Evolutionary conservation across 1,284 basidiomycete species (phyloP), one percentile per base, ranked within the genome.

Genomic region (Fomes fomentarius): DNA sequence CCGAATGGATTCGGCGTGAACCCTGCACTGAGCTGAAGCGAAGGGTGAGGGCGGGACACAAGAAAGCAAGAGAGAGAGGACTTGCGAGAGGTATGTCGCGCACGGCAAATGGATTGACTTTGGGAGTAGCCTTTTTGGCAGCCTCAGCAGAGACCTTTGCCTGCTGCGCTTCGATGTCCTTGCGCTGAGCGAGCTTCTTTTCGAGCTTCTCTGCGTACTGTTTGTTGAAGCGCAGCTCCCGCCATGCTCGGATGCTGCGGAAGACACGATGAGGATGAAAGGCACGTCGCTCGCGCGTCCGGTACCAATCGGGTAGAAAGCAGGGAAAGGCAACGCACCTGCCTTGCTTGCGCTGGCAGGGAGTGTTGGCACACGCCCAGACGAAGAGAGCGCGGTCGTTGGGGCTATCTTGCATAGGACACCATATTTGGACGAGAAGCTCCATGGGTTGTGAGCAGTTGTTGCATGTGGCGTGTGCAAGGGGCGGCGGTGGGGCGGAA

Each of bases 341-440:
- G 63, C 89, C 89, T 26, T 78, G 73, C 69, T 87, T 85, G 54
- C 79, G 76, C 66, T 94, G 91, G 71, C 91, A 94, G 19, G 73
- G 67, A 6, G 79, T 71, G 24, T 78, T 76, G 3, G 87, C 75
- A 63, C 91, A 94, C 12, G 82, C 91, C 86, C 91, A 94, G 17
- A 93, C 76, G 65, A 93, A 93, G 47, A 93, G 71, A 1, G 84
- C 87, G 47, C 92, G 79, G 66, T 94, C 91, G 78, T 87, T 85
- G 8, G 86, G 81, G 61, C 90, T 94, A 34, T 85, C 76, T 66
- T 93, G 88, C 61, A 93, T 84, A 0, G 92, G 92, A 69, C 89
- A 93, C 89, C 91, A 93, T 63, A 94, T 79, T 62, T 94, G 91
- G 12, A 90, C 76, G 30, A 94, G 78, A 22, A 94, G 77, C 59